Evolutionary conservation across 768 basidiomycete species (phyloP), one percentile per base, ranked within the genome.

Genomic region (Trametopsis cervina): DNA sequence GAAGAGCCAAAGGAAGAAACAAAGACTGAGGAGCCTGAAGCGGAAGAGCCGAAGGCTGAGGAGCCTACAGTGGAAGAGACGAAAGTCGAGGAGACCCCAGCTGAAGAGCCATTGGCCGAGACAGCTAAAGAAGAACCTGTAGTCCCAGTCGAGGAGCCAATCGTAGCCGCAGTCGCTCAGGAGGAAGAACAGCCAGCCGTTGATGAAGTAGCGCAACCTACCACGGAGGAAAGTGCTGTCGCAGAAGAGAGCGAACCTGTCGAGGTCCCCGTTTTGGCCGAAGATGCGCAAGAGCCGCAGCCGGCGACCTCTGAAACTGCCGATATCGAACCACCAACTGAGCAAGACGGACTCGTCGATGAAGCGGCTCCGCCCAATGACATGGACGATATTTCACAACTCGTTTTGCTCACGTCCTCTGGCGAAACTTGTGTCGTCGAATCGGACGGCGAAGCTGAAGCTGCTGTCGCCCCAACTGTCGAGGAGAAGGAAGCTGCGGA

Each of bases 381-480:
- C 18, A 4, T 15, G 15, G 4, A 39, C 17, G 18, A 24, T 47
- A 23, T 47, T 4, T n/a, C 38, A 5, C 38, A 41, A 25, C 20
- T 48, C 40, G 29, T 48, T 18, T 13, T 48, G 25, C 27, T 48
- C 11, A 27, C 47, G 4, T 48, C 47, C 4, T 41, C 21, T 40
- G 10, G 24, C 17, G 47, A 48, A 27, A 48, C 40, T 15, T 48
- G 47, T 24, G 15, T 42, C n/a, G 47, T 40, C 12, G 47, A 44
- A n/a, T n/a, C n/a, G 13, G 42, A 4, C 23, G 22, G 20, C 4
- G 42, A 48, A n/a, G 18, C 47, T 27, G 40, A 48, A 29, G 21
- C 18, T 21, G 39, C n/a, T 22, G 47, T 6, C 18, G 40, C 21
- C 21, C 38, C 6, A 7, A 21, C 38, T 39, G 47, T 10, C 35